Evolutionary conservation across 768 basidiomycete genomes (phyloP), one percentile per base, ranked within the genome.

Genomic region (Tylopilus rubrobrunneus): DNA sequence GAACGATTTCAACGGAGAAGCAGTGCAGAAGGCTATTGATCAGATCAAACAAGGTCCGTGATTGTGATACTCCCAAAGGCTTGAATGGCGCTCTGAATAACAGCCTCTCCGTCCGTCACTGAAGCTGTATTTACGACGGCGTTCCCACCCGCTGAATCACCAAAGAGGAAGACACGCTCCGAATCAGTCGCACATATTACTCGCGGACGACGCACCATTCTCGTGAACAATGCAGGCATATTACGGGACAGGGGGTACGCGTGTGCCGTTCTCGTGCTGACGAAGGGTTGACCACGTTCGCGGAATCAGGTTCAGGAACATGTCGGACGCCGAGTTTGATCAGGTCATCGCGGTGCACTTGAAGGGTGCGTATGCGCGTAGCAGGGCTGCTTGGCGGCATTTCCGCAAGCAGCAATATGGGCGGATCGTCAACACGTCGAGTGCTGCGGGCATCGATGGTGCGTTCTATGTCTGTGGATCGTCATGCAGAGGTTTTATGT

Each of bases 141-240:
- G 67, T 86, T 88, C 14, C 96, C 95, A 27, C 93, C 92, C 56
- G 87, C 92, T 95, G 29, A 5, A 7, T 10, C 39, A 37, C 15
- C 36, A 7, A 37, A 14, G 15, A 37, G 36, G 31, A 31, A 31
- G 31, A 31, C 2, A 31, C 31, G 7, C 4, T 37, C 36, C 34
- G 34, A 36, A 36, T 37, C 36, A 37, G 15, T 17, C 34, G 17
- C 17, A 17, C 14, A 17, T 37, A 1, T 12, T 11, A 17, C 36
- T 15, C 36, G 15, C 14, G 17, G 17, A 31, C 31, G 17, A 8
- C 4, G 31, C 15, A 7, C 36, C n/a, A 85, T 91, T 61, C 82
- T 98, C 44, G 87, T 98, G 62, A 98, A 98, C 75, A 98, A 97
- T 75, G 94, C 95, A 48, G 95, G 95, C 33, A 92, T 97, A 53